Evolutionary conservation across 805 yeast genomes (phyloP), one percentile per base, ranked within the genome.

Genomic region (Vanderwaltozyma verrucispora): DNA sequence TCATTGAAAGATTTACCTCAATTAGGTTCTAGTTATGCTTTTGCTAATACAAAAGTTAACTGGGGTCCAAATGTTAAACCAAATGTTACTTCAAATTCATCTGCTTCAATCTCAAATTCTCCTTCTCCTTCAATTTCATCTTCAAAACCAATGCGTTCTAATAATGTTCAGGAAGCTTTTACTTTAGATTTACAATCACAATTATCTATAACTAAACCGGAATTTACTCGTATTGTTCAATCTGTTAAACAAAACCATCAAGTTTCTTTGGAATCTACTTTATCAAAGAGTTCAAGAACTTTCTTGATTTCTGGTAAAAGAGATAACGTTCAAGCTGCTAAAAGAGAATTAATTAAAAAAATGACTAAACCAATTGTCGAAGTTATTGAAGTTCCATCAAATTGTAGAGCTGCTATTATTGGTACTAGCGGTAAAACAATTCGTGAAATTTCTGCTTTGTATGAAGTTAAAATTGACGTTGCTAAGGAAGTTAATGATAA

Each of bases 361-460:
- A 69, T 89, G 55, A 79, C 94, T 28, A 80, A 78, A 57, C 94
- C 94, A 38, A 74, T 80, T 39, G 64, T 63, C 5, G 62, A 74
- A 33, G 61, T 67, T 23, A 73, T 88, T 54, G 56, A 69, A 23
- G 74, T 88, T 37, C 96, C 97, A 24, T 73, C 88, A 12, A 74
- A 73, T 47, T 70, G 84, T 41, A 74, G 92, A 60, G 72, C 94
- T 7, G 72, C 74, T 35, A 74, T 88, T 41, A 88, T 88, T 62
- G 97, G 97, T 41, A 71, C 88, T 31, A 83, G 80, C 56, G 97
- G 97, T 56, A 73, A 71, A 49, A 80, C 70, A 43, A 74, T 88
- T 61, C 83, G 77, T 58, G 88, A 92, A 41, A 83, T 88, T 46
- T 69, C 82, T 34, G 80, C 72, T 37, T 72, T 83, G 34, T 79